phyloP scores from a whole-genome alignment of 78 protist species.

The Monocercomonoides exilis region DNA sequence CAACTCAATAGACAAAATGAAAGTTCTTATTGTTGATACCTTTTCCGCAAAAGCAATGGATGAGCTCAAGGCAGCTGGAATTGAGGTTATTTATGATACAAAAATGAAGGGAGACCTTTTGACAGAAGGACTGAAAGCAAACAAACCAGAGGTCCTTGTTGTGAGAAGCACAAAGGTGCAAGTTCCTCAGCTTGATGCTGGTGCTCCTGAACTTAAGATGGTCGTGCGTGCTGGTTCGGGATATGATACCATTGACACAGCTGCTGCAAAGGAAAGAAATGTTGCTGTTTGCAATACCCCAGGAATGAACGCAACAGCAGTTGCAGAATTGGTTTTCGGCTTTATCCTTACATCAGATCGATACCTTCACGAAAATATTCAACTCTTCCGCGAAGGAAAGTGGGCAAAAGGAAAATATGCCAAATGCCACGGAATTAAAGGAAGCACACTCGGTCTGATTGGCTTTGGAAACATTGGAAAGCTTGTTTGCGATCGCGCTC shows the following conservation, averaged over 20 bases:
- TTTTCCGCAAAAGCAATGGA: neutral
- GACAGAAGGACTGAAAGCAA: neutral
- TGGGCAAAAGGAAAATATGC: conserved; percentile 26
- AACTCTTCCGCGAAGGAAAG: neutral
- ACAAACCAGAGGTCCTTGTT: conserved; percentile 20
- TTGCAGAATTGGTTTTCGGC: conserved; percentile 36
- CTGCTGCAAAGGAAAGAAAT: conserved; percentile 17
- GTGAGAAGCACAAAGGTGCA: conserved; percentile 20
- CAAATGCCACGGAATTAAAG: conserved; percentile 11
- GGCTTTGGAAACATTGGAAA: conserved; percentile 35
- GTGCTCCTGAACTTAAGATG: conserved; percentile 15
- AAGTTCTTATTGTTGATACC: conserved; percentile 27
- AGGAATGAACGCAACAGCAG: conserved; percentile 39
- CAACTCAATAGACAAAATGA: no score
- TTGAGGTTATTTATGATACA: neutral
- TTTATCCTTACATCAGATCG: conserved; percentile 9
- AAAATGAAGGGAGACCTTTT: conserved; percentile 21
- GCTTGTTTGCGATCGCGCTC: conserved; percentile 9
- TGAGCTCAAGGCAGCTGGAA: neutral
- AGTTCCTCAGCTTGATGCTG: conserved; percentile 15
- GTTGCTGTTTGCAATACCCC: conserved; percentile 34
- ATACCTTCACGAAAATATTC: neutral
- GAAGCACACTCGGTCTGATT: conserved; percentile 24
- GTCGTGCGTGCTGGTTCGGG: conserved; percentile 42
- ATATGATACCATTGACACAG: conserved; percentile 20